phyloP scores from a whole-genome alignment of 805 yeast genomes.

The Candida quercuum region DNA sequence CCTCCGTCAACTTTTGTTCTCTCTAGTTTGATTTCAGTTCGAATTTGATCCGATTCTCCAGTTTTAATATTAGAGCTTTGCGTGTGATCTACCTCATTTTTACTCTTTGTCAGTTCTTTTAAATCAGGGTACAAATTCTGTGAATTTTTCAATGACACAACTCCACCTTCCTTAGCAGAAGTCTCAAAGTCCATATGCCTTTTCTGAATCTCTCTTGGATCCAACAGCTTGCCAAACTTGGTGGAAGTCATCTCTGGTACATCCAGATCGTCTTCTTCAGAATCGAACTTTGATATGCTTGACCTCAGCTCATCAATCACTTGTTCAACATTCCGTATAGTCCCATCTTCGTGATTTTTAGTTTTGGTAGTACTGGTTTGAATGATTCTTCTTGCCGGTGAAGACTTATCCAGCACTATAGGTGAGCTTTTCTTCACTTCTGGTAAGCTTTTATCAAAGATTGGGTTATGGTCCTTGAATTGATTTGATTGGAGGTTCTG shows the following conservation, averaged over 20 bases:
- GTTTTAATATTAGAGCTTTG: too few relatives aligned
- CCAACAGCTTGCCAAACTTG: slow-evolving; percentile 1
- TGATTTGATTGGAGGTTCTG: background rate
- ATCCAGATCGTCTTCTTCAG: slow-evolving; percentile 21
- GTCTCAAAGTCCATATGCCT: background rate
- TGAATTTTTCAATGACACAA: background rate
- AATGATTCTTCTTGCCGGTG: slow-evolving; percentile 3
- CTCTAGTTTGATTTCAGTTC: too few relatives aligned
- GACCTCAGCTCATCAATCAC: background rate
- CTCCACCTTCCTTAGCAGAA: background rate
- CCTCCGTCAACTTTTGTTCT: background rate
- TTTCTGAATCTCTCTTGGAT: slow-evolving; percentile 1
- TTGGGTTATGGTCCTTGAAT: background rate
- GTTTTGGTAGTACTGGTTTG: background rate
- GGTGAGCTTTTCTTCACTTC: too few relatives aligned
- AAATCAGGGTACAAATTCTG: background rate
- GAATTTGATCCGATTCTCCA: too few relatives aligned
- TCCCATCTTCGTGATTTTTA: background rate
- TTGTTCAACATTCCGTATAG: background rate
- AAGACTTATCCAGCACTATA: too few relatives aligned
- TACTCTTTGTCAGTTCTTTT: background rate
- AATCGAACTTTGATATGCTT: slow-evolving; percentile 11
- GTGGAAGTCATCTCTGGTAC: slow-evolving; percentile 20
- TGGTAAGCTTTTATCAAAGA: background rate
- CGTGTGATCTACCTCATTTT: background rate